Base-by-base conservation (phyloP, 2,329 filamentous ascomycete genomes). In the Magnaporthales sp. region DNA sequence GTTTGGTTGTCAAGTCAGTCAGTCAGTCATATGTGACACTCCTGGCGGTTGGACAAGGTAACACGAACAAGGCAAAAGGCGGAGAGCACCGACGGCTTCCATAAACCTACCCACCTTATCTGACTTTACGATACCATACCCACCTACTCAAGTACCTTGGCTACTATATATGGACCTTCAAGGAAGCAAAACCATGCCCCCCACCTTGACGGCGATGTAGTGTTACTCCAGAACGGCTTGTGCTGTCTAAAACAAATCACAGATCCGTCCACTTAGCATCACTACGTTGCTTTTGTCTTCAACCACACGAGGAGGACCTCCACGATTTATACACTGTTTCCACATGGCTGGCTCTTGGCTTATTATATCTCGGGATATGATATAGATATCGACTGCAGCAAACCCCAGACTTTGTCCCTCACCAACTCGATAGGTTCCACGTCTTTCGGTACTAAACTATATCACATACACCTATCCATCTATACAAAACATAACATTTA, bases 221-320 rank as follows among this genome's bases (percentile, higher is more conserved):
- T 65, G 63, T 54, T 29, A 65, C 63, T 19, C 38, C 51, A 65
- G 32, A 65, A 60, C 51, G 63, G 27, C 63, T 32, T 63, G 29
- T 64, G 63, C 26, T 46, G 24, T 51, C 30, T 46, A 64, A 30
- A 30, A 24, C 63, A 31, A n/a, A 24, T 29, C 19, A 54, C 32
- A 64, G n/a, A 63, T 5, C 7, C 54, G 38, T 46, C 38, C 19
- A 46, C n/a, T 19, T 46, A 46, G 15, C 38, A 46, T 11, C 32
- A 38, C 7, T 46, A 19, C 15, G 1, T n/a, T 46, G 7, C 38
- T n/a, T n/a, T n/a, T n/a, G n/a, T n/a, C n/a, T n/a, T 38, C 38
- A 46, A 46, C n/a, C 38, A 2, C 38, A 46, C 38, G 38, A 46
- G 32, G 38, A n/a, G n/a, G n/a, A n/a, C n/a, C n/a, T n/a, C n/a